Percentiles rank a stretch among this genome's conserved stretches.
Evolutionary conservation across 2,329 filamentous ascomycete species (phyloP).

Genomic region (Epichloe bromicola): DNA sequence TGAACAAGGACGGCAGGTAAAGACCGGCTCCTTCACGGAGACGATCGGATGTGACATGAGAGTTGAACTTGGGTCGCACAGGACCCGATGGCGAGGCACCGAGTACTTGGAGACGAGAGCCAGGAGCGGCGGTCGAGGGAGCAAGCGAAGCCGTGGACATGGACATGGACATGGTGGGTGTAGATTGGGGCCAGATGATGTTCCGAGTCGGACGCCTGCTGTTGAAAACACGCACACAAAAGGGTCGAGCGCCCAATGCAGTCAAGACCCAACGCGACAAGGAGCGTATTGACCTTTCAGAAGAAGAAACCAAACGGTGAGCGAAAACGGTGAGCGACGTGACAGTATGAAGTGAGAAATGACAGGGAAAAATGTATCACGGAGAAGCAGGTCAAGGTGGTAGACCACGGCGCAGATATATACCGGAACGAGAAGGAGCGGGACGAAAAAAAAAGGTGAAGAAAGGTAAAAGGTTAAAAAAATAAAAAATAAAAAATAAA

Average conservation of each 20-base stretch:
- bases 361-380: too few species aligned
- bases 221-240: too few species aligned
- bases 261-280: too few species aligned
- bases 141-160: slow-evolving; percentile 1
- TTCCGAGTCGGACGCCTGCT: too few species aligned
- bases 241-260: too few species aligned
- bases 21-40: slow-evolving; percentile 33
- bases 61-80: slow-evolving; percentile 36
- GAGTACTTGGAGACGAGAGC: slow-evolving; percentile 2
- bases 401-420: background rate
- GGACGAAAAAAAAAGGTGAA: background rate
- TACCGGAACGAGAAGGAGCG: background rate
- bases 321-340: too few species aligned
- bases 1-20: slow-evolving; percentile 23
- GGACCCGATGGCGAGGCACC: slow-evolving; percentile 6
- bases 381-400: background rate
- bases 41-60: slow-evolving; percentile 36
- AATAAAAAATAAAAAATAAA: too few species aligned
- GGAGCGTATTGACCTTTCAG: too few species aligned
- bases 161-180: background rate
- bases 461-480: too few species aligned
- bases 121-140: background rate
- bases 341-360: too few species aligned
- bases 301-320: too few species aligned
- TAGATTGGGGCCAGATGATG: background rate